Evolutionary conservation across 148 eudicot genomes (phyloP).

Genomic region (Cornus kousa): DNA sequence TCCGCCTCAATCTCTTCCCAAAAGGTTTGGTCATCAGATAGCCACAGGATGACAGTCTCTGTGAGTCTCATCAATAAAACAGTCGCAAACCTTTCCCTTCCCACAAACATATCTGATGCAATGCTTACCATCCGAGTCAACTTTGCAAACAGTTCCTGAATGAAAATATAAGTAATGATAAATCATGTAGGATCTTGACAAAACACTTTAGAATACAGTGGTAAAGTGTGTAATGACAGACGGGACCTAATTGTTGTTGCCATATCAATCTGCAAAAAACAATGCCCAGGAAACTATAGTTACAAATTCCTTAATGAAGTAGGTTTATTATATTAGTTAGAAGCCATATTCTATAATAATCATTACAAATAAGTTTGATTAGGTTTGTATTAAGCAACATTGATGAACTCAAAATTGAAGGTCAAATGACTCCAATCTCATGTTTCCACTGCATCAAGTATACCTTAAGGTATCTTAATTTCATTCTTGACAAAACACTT

Average conservation of each 20-base stretch:
- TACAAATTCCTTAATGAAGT: too few relatives aligned
- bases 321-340: neutral
- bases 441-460: neutral
- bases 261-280: neutral
- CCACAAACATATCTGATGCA: conserved; percentile 85
- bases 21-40: conserved; percentile 84
- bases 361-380: too few relatives aligned
- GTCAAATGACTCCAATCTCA: neutral
- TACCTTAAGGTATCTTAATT: neutral
- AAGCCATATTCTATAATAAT: neutral
- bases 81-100: conserved; percentile 87
- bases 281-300: too few relatives aligned
- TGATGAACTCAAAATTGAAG: too few relatives aligned
- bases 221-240: neutral
- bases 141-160: conserved; percentile 74
- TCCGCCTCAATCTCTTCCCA: conserved; percentile 90
- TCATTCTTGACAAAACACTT: neutral
- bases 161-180: neutral
- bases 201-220: neutral
- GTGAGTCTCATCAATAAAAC: conserved; percentile 86
- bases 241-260: neutral
- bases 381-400: too few relatives aligned
- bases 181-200: neutral
- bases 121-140: conserved; percentile 58
- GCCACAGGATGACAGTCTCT: conserved; percentile 84